Evolutionary conservation across 139 green algal species (phyloP), one percentile per base, ranked within the genome.

Genomic region (Eudorina sp.): DNA sequence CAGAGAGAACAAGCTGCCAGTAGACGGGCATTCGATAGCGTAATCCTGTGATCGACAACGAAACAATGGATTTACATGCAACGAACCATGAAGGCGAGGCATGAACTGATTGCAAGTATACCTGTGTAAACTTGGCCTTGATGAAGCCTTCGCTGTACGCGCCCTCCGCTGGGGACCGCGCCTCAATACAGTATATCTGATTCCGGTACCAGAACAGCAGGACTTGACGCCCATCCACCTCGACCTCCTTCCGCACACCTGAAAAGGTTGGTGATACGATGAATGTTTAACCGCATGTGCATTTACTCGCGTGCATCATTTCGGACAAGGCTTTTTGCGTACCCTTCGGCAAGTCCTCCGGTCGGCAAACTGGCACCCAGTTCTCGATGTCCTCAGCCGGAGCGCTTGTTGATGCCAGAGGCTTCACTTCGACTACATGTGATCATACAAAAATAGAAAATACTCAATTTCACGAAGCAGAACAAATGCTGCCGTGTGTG

Each of bases 121-220:
- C 96, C 93, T 99, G 97, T 6, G 97, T 99, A 86, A 99, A 97
- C 92, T 97, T 98, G 40, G 96, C 95, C 40, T 93, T 92, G 68
- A 98, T 95, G 89, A 99, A 99, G 53, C 98, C 98, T 88, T 99
- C 97, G 53, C 90, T 96, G 95, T 99, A 99, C 27, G 97, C 97
- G 23, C 97, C 98, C 91, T 99, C 98, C 19, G 98, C 96, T 11
- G 98, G 98, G 4, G 97, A 99, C 34, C 95, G 92, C n/a, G 88
- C 66, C 91, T 99, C 96, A 87, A 99, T 98, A 69, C 94, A 95
- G 74, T 95, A 98, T 38, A 99, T 97, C 84, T 98, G 68, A 86
- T 99, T 98, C 53, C 96, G 92, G 92, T 99, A 99, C 98, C 98
- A 99, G 88, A 99, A 98, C n/a, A 99, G 64, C 48, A 99, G 89